Evolutionary conservation across 2,329 filamentous ascomycete genomes (phyloP), one percentile per base, ranked within the genome.

Genomic region (Cercospora beticola): DNA sequence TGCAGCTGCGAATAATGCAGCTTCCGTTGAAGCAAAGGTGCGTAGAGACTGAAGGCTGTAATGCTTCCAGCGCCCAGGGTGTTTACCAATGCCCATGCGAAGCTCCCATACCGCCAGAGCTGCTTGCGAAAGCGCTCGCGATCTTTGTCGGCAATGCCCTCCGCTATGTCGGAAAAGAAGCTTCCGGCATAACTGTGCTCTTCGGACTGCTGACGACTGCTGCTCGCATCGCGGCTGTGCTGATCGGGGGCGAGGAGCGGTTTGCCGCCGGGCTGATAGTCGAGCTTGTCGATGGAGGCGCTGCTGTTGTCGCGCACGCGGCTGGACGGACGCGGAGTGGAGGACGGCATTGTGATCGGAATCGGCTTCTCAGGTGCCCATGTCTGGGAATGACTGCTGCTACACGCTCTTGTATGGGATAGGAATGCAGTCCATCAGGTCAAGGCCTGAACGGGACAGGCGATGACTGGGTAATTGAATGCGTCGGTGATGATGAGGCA

Each of bases 11-110:
- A 90, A 81, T 98, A 99, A 77, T 89, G 90, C 62, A 99, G 85
- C 56, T 90, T 89, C 65, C 90, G 90, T 79, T 97, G 92, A 82
- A 99, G 93, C 59, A 96, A 85, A 73, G 92, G 94, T 8, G 92
- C 95, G 79, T 98, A 99, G 33, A 99, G 88, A 40, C 93, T 97
- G 83, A 95, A 99, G 60, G 93, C 92, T 61, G 93, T 93, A 76
- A 98, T 92, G 76, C 92, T 96, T 70, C 94, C 95, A 31, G 93
- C 94, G 78, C 92, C 95, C 33, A 97, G 86, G 74, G 87, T 88
- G 76, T 83, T 87, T 68, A 89, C 77, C 65, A 89, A 82, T 40
- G 87, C 87, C 85, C 85, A 89, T 31, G 79, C 79, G 77, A 90
- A 90, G 77, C 86, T 87, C 67, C 83, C 75, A 70, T 87, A 85